Evolutionary conservation across 768 basidiomycete species (phyloP).

Genomic region (Exidia glandulosa): DNA sequence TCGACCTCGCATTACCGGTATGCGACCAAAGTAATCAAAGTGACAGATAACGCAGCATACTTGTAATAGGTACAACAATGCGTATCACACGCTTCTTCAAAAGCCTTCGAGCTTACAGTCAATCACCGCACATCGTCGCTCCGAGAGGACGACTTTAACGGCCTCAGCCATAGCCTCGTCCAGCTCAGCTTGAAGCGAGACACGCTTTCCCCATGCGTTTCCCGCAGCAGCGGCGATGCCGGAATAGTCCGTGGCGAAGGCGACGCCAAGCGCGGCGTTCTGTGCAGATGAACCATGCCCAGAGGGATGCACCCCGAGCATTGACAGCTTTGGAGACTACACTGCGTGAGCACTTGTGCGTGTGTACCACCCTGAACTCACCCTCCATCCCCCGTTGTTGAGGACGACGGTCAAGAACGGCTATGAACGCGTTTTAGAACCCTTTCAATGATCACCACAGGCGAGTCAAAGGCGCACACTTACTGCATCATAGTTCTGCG

Average conservation of each 20-base stretch:
- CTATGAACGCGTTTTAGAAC: conserved; percentile 19
- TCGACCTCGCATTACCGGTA: too few relatives aligned
- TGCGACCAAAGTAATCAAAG: too few relatives aligned
- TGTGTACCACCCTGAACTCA: conserved; percentile 13
- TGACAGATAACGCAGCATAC: too few relatives aligned
- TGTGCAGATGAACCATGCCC: conserved; percentile 38
- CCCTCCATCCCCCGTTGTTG: conserved; percentile 64
- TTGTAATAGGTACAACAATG: too few relatives aligned
- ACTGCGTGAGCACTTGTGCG: not conserved
- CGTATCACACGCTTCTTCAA: too few relatives aligned
- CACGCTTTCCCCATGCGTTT: conserved; percentile 45
- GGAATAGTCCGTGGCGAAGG: conserved; percentile 53
- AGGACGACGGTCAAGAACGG: conserved; percentile 61
- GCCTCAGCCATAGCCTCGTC: conserved; percentile 34
- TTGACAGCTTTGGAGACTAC: conserved; percentile 49
- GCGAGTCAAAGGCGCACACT: conserved; percentile 9
- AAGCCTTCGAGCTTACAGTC: conserved; percentile 45
- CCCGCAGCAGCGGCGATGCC: conserved; percentile 59
- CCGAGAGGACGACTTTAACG: conserved; percentile 41
- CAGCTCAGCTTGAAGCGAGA: conserved; percentile 21
- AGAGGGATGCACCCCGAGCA: conserved; percentile 52
- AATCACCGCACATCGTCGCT: conserved; percentile 52
- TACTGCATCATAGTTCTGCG: conserved; percentile 55
- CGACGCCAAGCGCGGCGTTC: conserved; percentile 39
- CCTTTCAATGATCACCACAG: not conserved